These are phyloP conservation scores for Pichia inconspicua DNA, from an alignment of 1,139 yeast genomes.

Conservation along the genomic window DNA sequence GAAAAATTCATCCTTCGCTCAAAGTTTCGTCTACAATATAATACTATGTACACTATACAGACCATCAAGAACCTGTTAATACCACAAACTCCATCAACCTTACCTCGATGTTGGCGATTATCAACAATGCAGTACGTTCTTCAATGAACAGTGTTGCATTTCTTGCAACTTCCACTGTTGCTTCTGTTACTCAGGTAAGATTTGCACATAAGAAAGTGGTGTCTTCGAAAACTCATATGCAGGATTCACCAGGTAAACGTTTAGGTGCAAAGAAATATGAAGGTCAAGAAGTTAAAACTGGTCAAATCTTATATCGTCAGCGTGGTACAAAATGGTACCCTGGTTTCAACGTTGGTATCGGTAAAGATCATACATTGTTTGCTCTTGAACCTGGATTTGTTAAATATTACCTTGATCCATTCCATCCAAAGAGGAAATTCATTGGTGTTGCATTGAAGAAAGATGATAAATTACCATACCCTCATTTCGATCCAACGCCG, in stretches of 20 bases:
- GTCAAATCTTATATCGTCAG: slow-evolving; percentile 90
- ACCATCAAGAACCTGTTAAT: too few relatives aligned
- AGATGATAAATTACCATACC: slow-evolving; percentile 66
- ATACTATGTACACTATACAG: too few relatives aligned
- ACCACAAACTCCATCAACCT: not conserved
- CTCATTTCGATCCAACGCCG: slow-evolving; percentile 79
- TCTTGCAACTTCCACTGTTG: not conserved
- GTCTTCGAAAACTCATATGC: slow-evolving; percentile 87
- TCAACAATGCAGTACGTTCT: not conserved
- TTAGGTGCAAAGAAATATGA: slow-evolving; percentile 87
- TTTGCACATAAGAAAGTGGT: slow-evolving; percentile 91
- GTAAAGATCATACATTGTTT: slow-evolving; percentile 87
- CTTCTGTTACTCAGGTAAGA: slow-evolving; percentile 46
- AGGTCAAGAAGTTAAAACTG: slow-evolving; percentile 59
- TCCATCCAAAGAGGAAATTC: slow-evolving; percentile 86
- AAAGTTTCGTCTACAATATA: too few relatives aligned
- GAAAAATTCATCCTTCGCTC: too few relatives aligned
- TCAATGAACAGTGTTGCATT: not conserved
- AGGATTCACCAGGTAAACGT: slow-evolving; percentile 93
- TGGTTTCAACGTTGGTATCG: slow-evolving; percentile 86
- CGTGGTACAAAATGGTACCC: slow-evolving; percentile 96
- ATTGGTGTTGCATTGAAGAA: slow-evolving; percentile 77
- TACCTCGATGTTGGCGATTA: slow-evolving; percentile 1
- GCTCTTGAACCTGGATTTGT: slow-evolving; percentile 93
- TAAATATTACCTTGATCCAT: slow-evolving; percentile 88